Percentiles rank a stretch among this genome's conserved stretches.
phyloP scores from a whole-genome alignment of 179 eudicot genomes.

The Carnegiea gigantea region DNA sequence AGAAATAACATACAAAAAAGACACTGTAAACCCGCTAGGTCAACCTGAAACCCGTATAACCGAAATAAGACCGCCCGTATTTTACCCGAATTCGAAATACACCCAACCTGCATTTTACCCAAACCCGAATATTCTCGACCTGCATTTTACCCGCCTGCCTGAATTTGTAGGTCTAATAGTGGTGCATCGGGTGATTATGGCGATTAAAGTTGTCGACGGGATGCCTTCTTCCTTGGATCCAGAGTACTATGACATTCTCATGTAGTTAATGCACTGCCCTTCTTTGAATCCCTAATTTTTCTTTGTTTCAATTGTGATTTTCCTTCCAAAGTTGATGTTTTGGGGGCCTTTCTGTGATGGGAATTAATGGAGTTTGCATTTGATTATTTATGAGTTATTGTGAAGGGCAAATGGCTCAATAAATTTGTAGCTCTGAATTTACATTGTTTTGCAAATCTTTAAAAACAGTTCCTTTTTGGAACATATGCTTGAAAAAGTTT shows the following conservation, averaged over 20 bases:
- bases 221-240: conserved; percentile 79
- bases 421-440: not conserved
- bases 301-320: not conserved
- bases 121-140: too few relatives aligned
- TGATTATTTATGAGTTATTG: not conserved
- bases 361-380: not conserved
- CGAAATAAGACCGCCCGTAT: too few relatives aligned
- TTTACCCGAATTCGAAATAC: too few relatives aligned
- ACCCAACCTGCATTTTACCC: too few relatives aligned
- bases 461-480: not conserved
- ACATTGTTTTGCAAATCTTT: not conserved
- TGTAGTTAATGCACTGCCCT: conserved; percentile 66
- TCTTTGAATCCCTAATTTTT: not conserved
- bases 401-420: too few relatives aligned
- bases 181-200: conserved; percentile 92
- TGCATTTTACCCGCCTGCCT: too few relatives aligned
- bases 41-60: too few relatives aligned
- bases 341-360: not conserved
- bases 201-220: conserved; percentile 87
- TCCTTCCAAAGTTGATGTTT: not conserved
- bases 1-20: too few relatives aligned
- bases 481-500: not conserved
- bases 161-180: conserved; percentile 26
- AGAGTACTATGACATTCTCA: conserved; percentile 89
- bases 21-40: too few relatives aligned